A percentile compares a stretch with the other conserved stretches of the same genome.
phyloP scores from a whole-genome alignment of 2,329 filamentous ascomycete genomes.

The Exophiala alcalophila region DNA sequence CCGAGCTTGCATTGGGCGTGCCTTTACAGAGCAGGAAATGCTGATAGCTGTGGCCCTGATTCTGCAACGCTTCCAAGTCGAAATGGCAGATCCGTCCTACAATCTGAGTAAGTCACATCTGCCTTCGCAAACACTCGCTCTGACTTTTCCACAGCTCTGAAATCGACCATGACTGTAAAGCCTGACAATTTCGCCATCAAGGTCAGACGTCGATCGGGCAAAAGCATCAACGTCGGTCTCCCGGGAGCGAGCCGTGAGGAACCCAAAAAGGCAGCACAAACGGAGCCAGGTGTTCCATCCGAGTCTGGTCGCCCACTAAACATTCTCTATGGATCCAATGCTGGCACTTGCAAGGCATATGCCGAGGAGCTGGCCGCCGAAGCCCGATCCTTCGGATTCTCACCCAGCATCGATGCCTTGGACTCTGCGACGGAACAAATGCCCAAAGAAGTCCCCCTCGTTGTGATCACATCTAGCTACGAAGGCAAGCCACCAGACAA shows the following conservation, averaged over 20 bases:
- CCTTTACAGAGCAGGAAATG: slow-evolving; percentile 72
- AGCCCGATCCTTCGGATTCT: slow-evolving; percentile 44
- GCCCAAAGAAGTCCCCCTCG: slow-evolving; percentile 58
- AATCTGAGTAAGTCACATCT: too few relatives aligned
- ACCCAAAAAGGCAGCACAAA: too few relatives aligned
- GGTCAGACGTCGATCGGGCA: slow-evolving; percentile 54
- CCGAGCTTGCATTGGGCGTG: slow-evolving; percentile 67
- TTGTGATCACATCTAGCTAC: slow-evolving; percentile 68
- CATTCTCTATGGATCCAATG: slow-evolving; percentile 71
- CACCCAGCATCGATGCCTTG: slow-evolving; percentile 54
- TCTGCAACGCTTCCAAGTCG: slow-evolving; percentile 69
- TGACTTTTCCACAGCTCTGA: too few relatives aligned
- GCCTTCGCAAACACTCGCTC: too few relatives aligned
- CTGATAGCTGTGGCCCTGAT: slow-evolving; percentile 60
- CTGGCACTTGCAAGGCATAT: slow-evolving; percentile 69
- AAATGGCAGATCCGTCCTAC: slow-evolving; percentile 55
- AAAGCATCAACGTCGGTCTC: slow-evolving; percentile 42
- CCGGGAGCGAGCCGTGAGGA: slow-evolving; percentile 5
- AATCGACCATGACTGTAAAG: slow-evolving; percentile 40
- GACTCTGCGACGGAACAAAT: slow-evolving; percentile 61
- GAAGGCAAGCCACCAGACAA: slow-evolving; percentile 73
- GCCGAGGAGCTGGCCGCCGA: slow-evolving; percentile 57
- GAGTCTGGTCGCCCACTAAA: slow-evolving; percentile 46
- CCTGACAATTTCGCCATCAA: slow-evolving; percentile 60
- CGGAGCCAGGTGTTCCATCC: slow-evolving; percentile 30